Evolutionary conservation across 371 early-diverging fungal species (phyloP), one percentile per base, ranked within the genome.

Genomic region (Caulochytrium protostelioides): DNA sequence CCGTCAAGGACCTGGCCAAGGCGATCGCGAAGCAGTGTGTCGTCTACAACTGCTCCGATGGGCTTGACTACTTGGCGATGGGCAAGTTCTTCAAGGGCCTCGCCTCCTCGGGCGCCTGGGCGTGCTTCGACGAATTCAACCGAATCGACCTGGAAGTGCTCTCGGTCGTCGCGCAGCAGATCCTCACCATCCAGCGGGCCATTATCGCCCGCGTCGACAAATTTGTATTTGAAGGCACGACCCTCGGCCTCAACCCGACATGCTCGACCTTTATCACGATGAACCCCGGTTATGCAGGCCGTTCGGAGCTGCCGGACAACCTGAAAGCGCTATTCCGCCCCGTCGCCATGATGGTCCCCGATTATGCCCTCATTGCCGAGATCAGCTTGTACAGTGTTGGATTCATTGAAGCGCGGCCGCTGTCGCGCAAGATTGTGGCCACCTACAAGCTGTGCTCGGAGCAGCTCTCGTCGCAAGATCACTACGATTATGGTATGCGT

Each of bases 51-150:
- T 72, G 72, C 44, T 60, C 59, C 12, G 70, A 69, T 35, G 60
- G 62, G 9, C 49, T 61, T 12, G 62, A 65, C 41, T 59, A 65
- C 30, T 55, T 53, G 38, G 65, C 67, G 13, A 60, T 72, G 59
- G 56, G 61, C 18, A 65, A 63, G 37, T 65, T 72, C 36, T 69
- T 72, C 55, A 54, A 59, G 32, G 70, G 66, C 0, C 52, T 64
- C 18, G 58, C 54, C 1, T 49, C 58, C 1, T 59, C 51, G 0
- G 63, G 63, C 3, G 55, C 59, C 1, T 67, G 57, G 60, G 54
- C 65, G 4, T 72, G 72, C 39, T 65, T 72, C 45, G 72, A 72
- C 43, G 72, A 72, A 40, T 72, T 69, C 47, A 72, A 72, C 39
- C 59, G 72, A 24, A 58, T 71, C 27, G 57, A 65, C 34, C 39